Evolutionary conservation across 148 eudicot genomes (phyloP).

Genomic region (Fagopyrum homotropicum): DNA sequence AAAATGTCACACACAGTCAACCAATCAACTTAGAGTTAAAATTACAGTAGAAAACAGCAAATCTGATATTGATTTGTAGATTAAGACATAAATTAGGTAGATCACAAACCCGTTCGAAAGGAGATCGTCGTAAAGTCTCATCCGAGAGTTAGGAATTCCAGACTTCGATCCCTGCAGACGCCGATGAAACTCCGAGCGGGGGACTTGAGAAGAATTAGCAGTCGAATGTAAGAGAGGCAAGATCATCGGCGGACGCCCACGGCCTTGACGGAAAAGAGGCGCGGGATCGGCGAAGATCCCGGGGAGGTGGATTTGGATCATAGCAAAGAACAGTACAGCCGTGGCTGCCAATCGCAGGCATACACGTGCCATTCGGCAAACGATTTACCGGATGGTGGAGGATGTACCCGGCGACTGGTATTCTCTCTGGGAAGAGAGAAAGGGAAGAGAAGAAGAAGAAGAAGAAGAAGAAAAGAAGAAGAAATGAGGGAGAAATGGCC

Average conservation of each 20-base stretch:
- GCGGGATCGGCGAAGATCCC: neutral
- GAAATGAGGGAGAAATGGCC: neutral
- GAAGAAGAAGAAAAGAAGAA: neutral
- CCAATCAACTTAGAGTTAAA: neutral
- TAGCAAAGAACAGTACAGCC: conserved; percentile 8
- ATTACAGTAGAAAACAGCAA: neutral
- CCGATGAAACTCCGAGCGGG: conserved; percentile 30
- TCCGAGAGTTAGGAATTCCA: conserved; percentile 49
- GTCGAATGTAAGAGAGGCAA: conserved; percentile 54
- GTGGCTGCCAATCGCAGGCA: conserved; percentile 21
- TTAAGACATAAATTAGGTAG: neutral
- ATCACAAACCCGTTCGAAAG: conserved; percentile 57
- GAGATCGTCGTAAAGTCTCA: conserved; percentile 84
- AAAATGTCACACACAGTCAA: neutral
- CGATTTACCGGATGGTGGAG: conserved; percentile 5
- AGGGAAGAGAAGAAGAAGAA: neutral
- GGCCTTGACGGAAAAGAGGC: conserved; percentile 18
- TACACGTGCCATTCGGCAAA: conserved; percentile 24
- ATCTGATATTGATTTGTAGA: neutral
- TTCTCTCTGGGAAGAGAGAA: neutral
- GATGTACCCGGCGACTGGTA: neutral
- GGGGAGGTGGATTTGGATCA: conserved; percentile 19
- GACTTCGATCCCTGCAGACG: conserved; percentile 37
- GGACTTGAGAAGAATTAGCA: conserved; percentile 21
- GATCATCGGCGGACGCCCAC: conserved; percentile 31